Base-by-base conservation (phyloP, 2,329 filamentous ascomycete genomes). In the Claviceps digitariae region DNA sequence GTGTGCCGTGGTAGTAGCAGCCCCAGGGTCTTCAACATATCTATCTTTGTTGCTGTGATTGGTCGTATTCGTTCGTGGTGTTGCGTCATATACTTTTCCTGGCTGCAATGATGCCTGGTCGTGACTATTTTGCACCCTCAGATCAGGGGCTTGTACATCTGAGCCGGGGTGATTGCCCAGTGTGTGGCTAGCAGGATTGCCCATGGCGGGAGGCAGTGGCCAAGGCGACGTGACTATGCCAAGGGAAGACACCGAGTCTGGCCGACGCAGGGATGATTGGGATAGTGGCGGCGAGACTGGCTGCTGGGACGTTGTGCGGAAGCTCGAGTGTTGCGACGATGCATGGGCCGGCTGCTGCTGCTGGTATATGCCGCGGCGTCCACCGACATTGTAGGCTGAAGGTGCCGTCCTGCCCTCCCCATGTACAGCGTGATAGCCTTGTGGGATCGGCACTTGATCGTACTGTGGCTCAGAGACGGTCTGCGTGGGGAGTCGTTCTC, bases 371-470 rank as follows among this genome's bases (percentile, higher is more conserved):
- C n/a, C n/a, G n/a, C n/a, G n/a, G 12, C 54, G 52, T 8, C 59
- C 60, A 12, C n/a, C n/a, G n/a, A 61, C 40, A 43, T 61, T 58
- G 49, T 68, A 67, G 15, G 61, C 60, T 1, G 64, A 59, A 1
- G 62, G 64, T 2, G 58, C 63, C n/a, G 60, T 50, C 13, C 54
- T 58, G 21, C 66, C 68, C 48, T 71, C 69, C 29, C 66, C 68
- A 48, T 69, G 67, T 4, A 70, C 69, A 15, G 66, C 57, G 7
- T 57, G 54, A 46, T 73, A 72, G 13, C 64, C 62, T 27, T 55
- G 58, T 0, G 70, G 70, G 38, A 72, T 70, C 1, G 70, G 67
- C 1, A 72, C 66, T 13, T 60, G 59, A 3, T 60, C 67, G 40
- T 72, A 72, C 29, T 62, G 62, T 13, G 64, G 68, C 47, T 70